Evolutionary conservation across 129 eudicot species (phyloP), one percentile per base, ranked within the genome.

Genomic region (Glebionis coronaria): DNA sequence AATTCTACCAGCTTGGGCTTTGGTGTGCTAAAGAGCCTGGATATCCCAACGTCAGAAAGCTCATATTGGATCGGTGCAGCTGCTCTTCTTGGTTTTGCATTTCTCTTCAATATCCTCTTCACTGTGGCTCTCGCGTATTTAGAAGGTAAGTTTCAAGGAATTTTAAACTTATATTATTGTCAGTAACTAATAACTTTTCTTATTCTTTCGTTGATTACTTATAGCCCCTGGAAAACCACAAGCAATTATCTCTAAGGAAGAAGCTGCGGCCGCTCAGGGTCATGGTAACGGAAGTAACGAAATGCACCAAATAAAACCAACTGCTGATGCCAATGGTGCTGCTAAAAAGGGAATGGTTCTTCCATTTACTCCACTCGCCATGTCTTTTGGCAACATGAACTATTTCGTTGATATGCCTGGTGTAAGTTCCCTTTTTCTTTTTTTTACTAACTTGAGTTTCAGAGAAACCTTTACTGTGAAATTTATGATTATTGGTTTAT

Each of bases 161-260:
- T 35, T 35, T 35, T 35, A 7, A 35, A 35, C 42, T 35, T 35
- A 35, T 35, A 35, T 35, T 35, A 6, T 35, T 35, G 42, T 35
- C 42, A 35, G 42, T 7, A 35, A 35, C 42, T 35, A 35, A 35
- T 35, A 35, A 8, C 42, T 35, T 35, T 6, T 35, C 42, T 35
- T 7, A 35, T 35, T 35, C 42, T 35, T 35, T 35, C 7, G 42
- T 35, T 35, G 7, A 7, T 35, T 35, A 35, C 9, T 35, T 35
- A 35, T 35, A 35, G 97, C 95, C 60, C 85, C 81, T 27, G 95
- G 85, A 65, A 90, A 82, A 70, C 80, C 81, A 35, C 97, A 84
- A 81, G 97, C 84, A 54, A 82, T 87, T 49, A 71, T 82, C 71
- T 79, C 95, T 3, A 73, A 82, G 70, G 84, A 73, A 60, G 83